phyloP scores from a whole-genome alignment of 1,284 basidiomycete species.

The Melampsora americana region DNA sequence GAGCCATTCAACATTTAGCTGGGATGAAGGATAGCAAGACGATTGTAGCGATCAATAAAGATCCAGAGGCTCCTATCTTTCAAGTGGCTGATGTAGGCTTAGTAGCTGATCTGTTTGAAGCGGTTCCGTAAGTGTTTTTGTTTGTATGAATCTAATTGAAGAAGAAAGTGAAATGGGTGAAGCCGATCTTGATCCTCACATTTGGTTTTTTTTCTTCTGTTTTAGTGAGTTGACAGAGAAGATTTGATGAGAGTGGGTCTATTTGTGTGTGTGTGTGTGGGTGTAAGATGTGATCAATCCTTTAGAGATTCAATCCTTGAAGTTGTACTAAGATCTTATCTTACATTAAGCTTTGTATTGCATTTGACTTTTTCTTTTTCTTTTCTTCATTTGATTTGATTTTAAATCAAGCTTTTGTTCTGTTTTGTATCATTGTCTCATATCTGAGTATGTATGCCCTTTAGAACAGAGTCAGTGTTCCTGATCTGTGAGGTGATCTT shows the following conservation, averaged over 20 bases:
- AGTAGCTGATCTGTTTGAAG: constrained; percentile 62
- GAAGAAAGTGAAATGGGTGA: no score
- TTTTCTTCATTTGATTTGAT: not conserved
- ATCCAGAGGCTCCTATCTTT: constrained; percentile 97
- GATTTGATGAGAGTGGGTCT: not conserved
- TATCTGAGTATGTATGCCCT: not conserved
- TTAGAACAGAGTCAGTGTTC: no score
- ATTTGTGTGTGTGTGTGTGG: no score
- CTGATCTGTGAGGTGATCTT: no score
- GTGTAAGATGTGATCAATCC: not conserved
- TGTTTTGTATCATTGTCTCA: not conserved
- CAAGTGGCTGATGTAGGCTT: constrained; percentile 95
- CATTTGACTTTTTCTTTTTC: not conserved
- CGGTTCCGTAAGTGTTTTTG: constrained; percentile 52
- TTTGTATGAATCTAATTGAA: no score
- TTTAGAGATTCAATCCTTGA: not conserved
- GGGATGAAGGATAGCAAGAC: constrained; percentile 99
- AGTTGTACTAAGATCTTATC: not conserved
- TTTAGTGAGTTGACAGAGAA: not conserved
- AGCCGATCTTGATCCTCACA: no score
- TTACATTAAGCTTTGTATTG: not conserved
- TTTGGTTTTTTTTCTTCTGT: not conserved
- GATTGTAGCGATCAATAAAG: constrained; percentile 98
- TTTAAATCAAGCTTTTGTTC: not conserved
- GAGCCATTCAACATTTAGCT: constrained; percentile 96